A percentile compares a stretch with the other conserved stretches of the same genome.
Evolutionary conservation across 1,139 yeast genomes (phyloP).

Genomic region (Meyerozyma sp.): DNA sequence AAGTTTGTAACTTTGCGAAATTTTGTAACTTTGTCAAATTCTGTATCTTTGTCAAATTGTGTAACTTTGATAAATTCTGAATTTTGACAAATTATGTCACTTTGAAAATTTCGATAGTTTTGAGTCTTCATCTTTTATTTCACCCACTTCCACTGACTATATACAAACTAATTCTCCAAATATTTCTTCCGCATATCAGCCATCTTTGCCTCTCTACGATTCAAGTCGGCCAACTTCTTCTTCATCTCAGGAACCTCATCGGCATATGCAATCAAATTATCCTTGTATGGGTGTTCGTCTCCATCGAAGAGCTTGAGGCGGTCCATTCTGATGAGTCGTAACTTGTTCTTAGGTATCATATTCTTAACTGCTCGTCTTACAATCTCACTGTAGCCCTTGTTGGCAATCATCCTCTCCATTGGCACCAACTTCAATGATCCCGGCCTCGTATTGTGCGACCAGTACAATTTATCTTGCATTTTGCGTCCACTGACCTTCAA

Average conservation of each 20-base stretch:
- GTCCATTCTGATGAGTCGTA: conserved; percentile 72
- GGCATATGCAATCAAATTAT: conserved; percentile 80
- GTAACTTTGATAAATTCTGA: no score
- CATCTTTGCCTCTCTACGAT: conserved; percentile 29
- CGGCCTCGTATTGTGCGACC: conserved; percentile 88
- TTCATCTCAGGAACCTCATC: conserved; percentile 63
- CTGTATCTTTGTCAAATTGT: no score
- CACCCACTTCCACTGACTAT: conserved; percentile 5
- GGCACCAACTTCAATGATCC: conserved; percentile 83
- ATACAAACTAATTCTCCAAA: conserved; percentile 18
- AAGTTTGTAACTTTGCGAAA: no score
- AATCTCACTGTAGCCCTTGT: conserved; percentile 83
- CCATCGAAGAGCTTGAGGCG: conserved; percentile 87
- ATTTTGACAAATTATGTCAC: no score
- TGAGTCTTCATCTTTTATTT: background rate
- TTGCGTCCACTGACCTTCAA: conserved; percentile 81
- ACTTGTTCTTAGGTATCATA: conserved; percentile 90
- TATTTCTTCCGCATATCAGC: conserved; percentile 32
- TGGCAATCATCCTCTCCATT: conserved; percentile 70
- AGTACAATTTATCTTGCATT: conserved; percentile 75
- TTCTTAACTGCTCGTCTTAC: conserved; percentile 85
- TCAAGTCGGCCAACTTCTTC: conserved; percentile 34
- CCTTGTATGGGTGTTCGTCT: conserved; percentile 77
- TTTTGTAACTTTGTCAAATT: no score
- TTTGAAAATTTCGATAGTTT: background rate